These are phyloP conservation scores for Boletus insuetus DNA, from an alignment of 768 basidiomycete species.

Conservation along the genomic window DNA sequence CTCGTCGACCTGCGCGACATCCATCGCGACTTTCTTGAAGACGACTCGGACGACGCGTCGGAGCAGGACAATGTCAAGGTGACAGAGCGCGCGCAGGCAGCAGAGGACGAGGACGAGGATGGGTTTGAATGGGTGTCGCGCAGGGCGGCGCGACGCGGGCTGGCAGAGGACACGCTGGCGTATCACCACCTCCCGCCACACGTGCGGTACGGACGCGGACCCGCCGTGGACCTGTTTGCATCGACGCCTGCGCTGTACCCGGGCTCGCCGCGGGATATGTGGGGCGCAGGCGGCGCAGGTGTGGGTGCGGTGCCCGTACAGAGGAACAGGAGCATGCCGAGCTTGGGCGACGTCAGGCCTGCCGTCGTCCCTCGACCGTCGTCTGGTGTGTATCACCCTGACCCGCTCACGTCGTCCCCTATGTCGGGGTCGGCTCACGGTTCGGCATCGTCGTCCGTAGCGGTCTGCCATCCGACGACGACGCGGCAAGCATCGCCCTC, in stretches of 20 bases:
- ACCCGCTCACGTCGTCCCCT: constrained; percentile 32
- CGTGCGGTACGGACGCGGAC: constrained; percentile 60
- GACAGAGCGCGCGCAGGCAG: constrained; percentile 42
- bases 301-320: constrained; percentile 19
- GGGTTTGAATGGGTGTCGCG: constrained; percentile 82
- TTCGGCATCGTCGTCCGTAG: constrained; percentile 11
- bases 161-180: constrained; percentile 49
- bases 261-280: constrained; percentile 42
- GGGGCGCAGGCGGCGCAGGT: constrained; percentile 36
- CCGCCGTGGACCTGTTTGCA: constrained; percentile 55
- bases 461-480: constrained; percentile 13
- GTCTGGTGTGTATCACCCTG: constrained; percentile 30
- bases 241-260: constrained; percentile 47
- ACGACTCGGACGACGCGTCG: constrained; percentile 40
- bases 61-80: constrained; percentile 42
- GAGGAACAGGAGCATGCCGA: constrained; percentile 34
- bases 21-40: constrained; percentile 90
- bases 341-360: constrained; percentile 37
- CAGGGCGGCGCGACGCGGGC: constrained; percentile 52
- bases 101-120: constrained; percentile 61
- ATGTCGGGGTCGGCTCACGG: constrained; percentile 13
- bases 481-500: constrained; percentile 15
- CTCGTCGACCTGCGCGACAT: constrained; percentile 92
- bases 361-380: constrained; percentile 27
- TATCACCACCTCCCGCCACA: constrained; percentile 75